Conservation (phyloP, 2,329 filamentous ascomycete species). For the Alternaria alternata region DNA sequence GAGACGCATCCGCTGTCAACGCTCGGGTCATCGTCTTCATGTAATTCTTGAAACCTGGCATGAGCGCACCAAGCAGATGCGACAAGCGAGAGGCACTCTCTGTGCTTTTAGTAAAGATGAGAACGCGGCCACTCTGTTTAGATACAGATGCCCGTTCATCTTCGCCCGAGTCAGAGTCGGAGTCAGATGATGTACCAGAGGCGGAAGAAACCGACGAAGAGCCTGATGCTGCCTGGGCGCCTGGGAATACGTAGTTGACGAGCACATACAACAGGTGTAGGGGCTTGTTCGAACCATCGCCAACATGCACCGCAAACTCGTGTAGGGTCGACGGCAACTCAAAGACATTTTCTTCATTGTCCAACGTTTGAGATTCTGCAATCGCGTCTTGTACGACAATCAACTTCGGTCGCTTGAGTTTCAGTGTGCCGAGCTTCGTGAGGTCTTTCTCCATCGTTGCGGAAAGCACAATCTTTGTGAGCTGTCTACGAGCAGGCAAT, state of each 20-base stretch:
- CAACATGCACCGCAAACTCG: conserved; percentile 60
- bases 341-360: conserved; percentile 52
- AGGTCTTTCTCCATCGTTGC: conserved; percentile 92
- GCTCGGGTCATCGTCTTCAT: conserved; percentile 80
- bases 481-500: conserved; percentile 48
- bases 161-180: conserved; percentile 20
- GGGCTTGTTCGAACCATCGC: conserved; percentile 67
- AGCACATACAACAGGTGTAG: conserved; percentile 85
- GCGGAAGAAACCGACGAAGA: conserved; percentile 23
- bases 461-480: conserved; percentile 86
- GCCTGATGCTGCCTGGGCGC: conserved; percentile 11
- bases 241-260: conserved; percentile 58
- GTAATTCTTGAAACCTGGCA: conserved; percentile 63
- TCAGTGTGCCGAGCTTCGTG: conserved; percentile 77
- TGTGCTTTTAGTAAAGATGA: conserved; percentile 92
- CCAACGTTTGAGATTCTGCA: conserved; percentile 29
- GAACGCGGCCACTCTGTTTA: conserved; percentile 54
- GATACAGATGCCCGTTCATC: conserved; percentile 21
- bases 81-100: conserved; percentile 87
- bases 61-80: conserved; percentile 75
- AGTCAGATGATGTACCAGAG: conserved; percentile 17
- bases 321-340: conserved; percentile 63
- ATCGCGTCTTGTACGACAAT: conserved; percentile 72
- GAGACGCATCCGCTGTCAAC: conserved; percentile 74
- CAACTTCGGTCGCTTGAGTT: conserved; percentile 75